Evolutionary conservation across 768 basidiomycete genomes (phyloP), one percentile per base, ranked within the genome.

Genomic region (Royoungia palumana): DNA sequence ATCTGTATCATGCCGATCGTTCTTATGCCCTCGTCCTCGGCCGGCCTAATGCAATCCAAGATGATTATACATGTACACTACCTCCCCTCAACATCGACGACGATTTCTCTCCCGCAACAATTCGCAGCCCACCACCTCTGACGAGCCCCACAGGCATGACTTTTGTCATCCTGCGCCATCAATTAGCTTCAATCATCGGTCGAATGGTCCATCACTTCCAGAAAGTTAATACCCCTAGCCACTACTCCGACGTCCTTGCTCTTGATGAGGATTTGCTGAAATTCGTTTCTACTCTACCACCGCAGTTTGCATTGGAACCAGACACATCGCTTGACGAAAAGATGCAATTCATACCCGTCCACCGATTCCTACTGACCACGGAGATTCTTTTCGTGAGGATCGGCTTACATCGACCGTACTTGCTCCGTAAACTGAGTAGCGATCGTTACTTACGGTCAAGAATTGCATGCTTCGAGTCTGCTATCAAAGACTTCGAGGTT

Each of bases 171-270:
- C 75, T 96, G 22, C 76, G 94, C 35, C 87, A 94, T 58, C 79
- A 82, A 27, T 76, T 96, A 17, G 89, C 91, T 25, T 72, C 76
- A 32, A 87, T 94, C 51, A 94, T 94, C 50, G 93, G 92, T 14
- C 84, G 83, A 27, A 91, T 96, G 62, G 89, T 91, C 35, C 89
- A 93, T 59, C 90, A 94, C 70, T 95, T 94, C 69, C 94, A 95
- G 64, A 85, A 87, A 70, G 82, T 94, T 28, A 78, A 82, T 37
- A 80, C 81, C 20, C 80, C 75, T 49, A 84, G 82, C 47, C 88
- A 88, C 58, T 95, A 95, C 66, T 78, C 82, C 22, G 92, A 95
- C 63, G 89, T 94, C 32, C 64, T 87, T 37, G 70, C 76, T 2
- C 75, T 96, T 24, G 94, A 96, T 58, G 89, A 91, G 25, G 89